phyloP scores from a whole-genome alignment of 169 alveolate species.

The Ichthyophthirius multifiliis region DNA sequence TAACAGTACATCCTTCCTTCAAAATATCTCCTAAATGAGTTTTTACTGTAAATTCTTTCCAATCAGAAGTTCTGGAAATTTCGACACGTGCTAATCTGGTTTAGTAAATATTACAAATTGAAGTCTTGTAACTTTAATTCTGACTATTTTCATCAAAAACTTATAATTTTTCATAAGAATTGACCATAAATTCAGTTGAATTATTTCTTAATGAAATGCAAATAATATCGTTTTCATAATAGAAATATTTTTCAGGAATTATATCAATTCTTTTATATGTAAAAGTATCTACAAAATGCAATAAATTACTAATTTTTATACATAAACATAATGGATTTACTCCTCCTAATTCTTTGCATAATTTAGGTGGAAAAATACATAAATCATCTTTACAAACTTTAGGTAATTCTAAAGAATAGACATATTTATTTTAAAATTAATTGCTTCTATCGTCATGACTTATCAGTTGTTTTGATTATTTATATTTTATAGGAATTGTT shows the following conservation, averaged over 20 bases:
- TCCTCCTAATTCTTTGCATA: conserved; percentile 89
- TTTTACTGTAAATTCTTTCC: conserved; percentile 50
- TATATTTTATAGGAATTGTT: conserved; percentile 83
- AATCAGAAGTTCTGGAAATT: no score
- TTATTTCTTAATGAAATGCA: conserved; percentile 50
- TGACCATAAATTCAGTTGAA: conserved; percentile 68
- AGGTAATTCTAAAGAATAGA: conserved; percentile 91
- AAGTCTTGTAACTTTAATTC: conserved; percentile 20
- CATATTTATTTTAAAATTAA: conserved; percentile 89
- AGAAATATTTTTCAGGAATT: conserved; percentile 65
- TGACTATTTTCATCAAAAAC: conserved; percentile 31
- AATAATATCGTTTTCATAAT: conserved; percentile 76
- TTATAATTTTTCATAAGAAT: conserved; percentile 71
- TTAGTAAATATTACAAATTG: background rate
- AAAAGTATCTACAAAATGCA: conserved; percentile 83
- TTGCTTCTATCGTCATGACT: conserved; percentile 91
- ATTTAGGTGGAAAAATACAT: conserved; percentile 88
- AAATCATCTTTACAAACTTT: conserved; percentile 98
- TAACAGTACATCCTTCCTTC: conserved; percentile 80
- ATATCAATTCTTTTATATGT: conserved; percentile 82
- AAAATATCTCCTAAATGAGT: conserved; percentile 85
- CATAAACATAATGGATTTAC: conserved; percentile 86
- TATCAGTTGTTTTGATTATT: conserved; percentile 87
- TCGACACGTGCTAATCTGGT: no score
- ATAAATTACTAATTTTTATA: conserved; percentile 73